A percentile compares a stretch with the other conserved stretches of the same genome.
Conservation (phyloP, 805 yeast genomes). For the Monosporozyma unispora region DNA sequence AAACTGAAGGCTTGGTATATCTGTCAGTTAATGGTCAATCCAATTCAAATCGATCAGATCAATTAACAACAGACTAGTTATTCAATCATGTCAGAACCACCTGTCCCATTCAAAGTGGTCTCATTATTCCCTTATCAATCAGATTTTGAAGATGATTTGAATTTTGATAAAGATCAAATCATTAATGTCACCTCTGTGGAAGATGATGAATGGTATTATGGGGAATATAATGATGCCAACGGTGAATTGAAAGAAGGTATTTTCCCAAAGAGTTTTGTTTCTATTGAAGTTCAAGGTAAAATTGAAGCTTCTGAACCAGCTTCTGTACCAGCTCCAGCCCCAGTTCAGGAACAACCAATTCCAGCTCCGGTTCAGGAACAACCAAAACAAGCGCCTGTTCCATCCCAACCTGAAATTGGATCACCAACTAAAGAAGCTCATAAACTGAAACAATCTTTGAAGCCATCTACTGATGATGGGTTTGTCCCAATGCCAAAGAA, state of each 20-base stretch:
- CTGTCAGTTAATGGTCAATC: not conserved
- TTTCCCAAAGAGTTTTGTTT: constrained; percentile 83
- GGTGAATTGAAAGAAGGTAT: constrained; percentile 55
- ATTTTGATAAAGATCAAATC: constrained; percentile 55
- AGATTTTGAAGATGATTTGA: constrained; percentile 77
- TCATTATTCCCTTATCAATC: constrained; percentile 61
- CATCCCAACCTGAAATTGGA: not conserved
- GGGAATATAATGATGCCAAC: constrained; percentile 41
- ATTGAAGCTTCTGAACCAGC: not conserved
- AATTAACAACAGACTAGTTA: not conserved
- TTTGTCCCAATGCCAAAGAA: constrained; percentile 11
- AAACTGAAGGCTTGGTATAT: not conserved
- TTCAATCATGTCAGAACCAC: constrained; percentile 18
- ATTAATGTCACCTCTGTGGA: constrained; percentile 72
- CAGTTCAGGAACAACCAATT: not conserved
- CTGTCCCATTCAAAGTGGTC: constrained; percentile 55
- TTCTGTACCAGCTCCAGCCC: not conserved
- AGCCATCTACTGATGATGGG: constrained; percentile 8
- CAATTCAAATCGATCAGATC: not conserved
- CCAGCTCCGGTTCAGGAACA: not conserved
- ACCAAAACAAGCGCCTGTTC: not conserved
- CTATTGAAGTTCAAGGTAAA: constrained; percentile 11
- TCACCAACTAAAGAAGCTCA: not conserved
- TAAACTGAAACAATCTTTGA: constrained; percentile 1
- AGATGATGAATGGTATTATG: constrained; percentile 89